Conservation (phyloP, 345 rosid genomes). For the Iberis pinnata region DNA sequence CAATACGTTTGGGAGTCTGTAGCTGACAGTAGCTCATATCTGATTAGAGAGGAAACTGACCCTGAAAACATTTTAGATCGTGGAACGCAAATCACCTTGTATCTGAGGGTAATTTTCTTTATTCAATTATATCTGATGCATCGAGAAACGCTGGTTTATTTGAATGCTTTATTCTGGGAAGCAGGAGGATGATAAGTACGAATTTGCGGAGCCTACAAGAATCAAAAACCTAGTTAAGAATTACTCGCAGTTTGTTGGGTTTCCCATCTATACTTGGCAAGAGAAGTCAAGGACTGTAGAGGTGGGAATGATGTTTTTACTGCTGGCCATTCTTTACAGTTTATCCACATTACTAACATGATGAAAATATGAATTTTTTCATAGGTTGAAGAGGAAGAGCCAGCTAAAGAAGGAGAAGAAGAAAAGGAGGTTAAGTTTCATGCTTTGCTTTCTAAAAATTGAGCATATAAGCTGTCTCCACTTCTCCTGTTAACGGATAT, state of each 20-base stretch:
- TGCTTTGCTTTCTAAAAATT: no score
- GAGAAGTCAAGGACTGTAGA: constrained; percentile 89
- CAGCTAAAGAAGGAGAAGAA: constrained; percentile 75
- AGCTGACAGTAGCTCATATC: constrained; percentile 85
- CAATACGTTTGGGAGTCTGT: constrained; percentile 91
- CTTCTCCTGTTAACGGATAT: not conserved
- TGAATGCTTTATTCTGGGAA: constrained; percentile 11
- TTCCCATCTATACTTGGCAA: constrained; percentile 93
- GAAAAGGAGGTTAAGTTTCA: constrained; percentile 49
- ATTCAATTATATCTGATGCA: not conserved
- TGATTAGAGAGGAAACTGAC: constrained; percentile 81
- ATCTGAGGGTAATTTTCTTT: constrained; percentile 51
- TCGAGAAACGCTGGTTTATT: not conserved
- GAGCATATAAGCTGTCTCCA: not conserved
- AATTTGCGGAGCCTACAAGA: constrained; percentile 66
- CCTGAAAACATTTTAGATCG: constrained; percentile 66
- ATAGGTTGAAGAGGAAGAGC: constrained; percentile 94
- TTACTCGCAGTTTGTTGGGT: constrained; percentile 94
- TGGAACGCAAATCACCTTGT: constrained; percentile 91
- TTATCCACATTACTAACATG: not conserved
- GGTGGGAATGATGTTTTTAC: constrained; percentile 37
- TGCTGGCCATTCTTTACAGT: no score
- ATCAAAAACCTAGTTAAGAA: constrained; percentile 87
- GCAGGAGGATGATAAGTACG: constrained; percentile 90
- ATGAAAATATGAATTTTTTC: constrained; percentile 8